Evolutionary conservation across 2,329 filamentous ascomycete genomes (phyloP), one percentile per base, ranked within the genome.

Genomic region (Exophiala sideris): DNA sequence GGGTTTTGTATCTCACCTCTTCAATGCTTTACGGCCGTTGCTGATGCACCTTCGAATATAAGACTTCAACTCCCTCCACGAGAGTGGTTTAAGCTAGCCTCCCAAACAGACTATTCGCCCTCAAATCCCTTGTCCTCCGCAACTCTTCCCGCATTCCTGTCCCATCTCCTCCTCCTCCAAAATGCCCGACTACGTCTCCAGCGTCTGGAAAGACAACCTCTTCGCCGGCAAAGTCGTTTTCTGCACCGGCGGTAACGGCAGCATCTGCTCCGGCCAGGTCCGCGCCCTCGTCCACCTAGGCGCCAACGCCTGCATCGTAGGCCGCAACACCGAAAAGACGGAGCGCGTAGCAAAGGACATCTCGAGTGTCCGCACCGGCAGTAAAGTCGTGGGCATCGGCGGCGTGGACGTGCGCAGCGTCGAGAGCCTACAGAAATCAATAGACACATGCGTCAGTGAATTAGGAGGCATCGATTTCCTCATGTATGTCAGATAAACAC

Each of bases 231-330:
- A 94, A 66, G 91, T 97, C 41, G 83, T 92, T 63, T 96, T 97
- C 73, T 95, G 95, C 67, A 29, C 94, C 3, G 94, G 94, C 54
- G 94, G 94, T 48, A 91, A 91, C 4, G 92, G 94, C 51, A 87
- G 88, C 21, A 97, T 99, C 67, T 96, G 94, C 76, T 94, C 88
- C 65, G 91, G 89, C 51, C 94, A 97, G 76, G 94, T 95, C 32
- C 83, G 91, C 61, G 94, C 94, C 3, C 78, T 99, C 56, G 91
- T 99, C 20, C 82, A 91, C 59, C 84, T 99, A 6, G 94, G 94
- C 49, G 92, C 91, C 41, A 87, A 97, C 65, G 94, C 94, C 46
- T 95, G 89, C 72, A 97, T 99, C 67, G 82, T 97, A 52, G 94
- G 94, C 38, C 87, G 94, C 63, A 96, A 89, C 69, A 82, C 86